phyloP scores from a whole-genome alignment of 306 rosid species.

The Herpetospermum pedunculosum region DNA sequence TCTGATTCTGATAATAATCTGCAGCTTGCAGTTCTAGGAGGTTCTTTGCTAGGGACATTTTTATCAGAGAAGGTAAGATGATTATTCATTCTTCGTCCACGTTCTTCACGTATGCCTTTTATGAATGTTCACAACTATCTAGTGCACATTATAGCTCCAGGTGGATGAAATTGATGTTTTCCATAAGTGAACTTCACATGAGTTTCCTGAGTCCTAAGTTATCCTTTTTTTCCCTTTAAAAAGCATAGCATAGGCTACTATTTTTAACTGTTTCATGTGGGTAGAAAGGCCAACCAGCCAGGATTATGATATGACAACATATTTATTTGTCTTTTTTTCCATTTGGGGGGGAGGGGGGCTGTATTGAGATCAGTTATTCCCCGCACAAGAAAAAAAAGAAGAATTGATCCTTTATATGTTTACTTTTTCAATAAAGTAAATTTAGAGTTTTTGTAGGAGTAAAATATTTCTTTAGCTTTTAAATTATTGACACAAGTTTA shows the following conservation, averaged over 20 bases:
- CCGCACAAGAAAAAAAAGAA: background rate
- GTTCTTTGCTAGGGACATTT: conserved; percentile 78
- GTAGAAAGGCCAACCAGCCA: background rate
- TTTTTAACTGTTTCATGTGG: background rate
- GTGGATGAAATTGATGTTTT: background rate
- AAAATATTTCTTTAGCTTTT: background rate
- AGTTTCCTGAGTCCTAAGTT: background rate
- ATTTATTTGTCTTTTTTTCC: background rate
- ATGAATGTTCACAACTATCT: background rate
- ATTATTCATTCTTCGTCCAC: conserved; percentile 11
- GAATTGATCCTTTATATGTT: background rate
- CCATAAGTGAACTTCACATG: background rate
- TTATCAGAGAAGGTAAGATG: conserved; percentile 85
- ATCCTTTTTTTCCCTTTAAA: no score
- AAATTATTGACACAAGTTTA: background rate
- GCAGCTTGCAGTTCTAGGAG: conserved; percentile 94
- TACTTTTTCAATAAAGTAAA: conserved; percentile 2
- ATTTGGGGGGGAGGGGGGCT: background rate
- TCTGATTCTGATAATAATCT: background rate
- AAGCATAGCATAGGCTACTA: background rate
- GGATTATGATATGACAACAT: background rate
- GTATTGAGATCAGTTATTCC: conserved; percentile 3
- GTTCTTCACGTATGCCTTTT: background rate
- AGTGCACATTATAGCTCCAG: background rate
- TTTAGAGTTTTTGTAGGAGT: background rate